Base-by-base conservation (phyloP, 2,329 filamentous ascomycete species). In the Periglandula ipomoeae region DNA sequence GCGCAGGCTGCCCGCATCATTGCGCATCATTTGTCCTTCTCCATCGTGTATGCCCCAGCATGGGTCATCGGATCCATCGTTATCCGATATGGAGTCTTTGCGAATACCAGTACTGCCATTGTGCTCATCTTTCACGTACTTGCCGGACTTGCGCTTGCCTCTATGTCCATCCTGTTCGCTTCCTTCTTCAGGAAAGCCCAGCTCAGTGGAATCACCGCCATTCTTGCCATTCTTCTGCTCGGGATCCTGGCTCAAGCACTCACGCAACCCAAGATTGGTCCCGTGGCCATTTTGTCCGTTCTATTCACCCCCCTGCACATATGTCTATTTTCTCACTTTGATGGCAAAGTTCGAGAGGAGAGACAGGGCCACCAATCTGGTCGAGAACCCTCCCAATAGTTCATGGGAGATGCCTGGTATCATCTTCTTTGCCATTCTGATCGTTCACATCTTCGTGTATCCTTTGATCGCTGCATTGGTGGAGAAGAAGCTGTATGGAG, bases 231-330 rank as follows among this genome's bases (percentile, higher is more conserved):
- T 11, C 75, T 94, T 23, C 67, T 94, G 2, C 72, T 96, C 1
- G 89, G 85, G 15, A 86, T 96, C 56, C 71, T 95, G 20, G 84
- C 89, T 0, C 90, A 96, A 65, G 80, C 88, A 15, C 70, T 87
- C 17, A 81, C 76, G 0, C 74, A 73, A 1, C 79, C 81, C 3
- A 71, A 68, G 8, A 86, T 82, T 1, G 81, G 70, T 1, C 74
- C 81, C 1, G 85, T 91, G 3, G 75, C 78, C 5, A 70, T 87
- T 3, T 71, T 95, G 11, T 84, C 84, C 52, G 61, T 94, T 13
- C 65, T 96, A 0, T 96, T 96, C 61, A 79, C 88, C 0, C 87
- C n/a, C 90, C 0, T 94, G 90, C 72, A 90, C 89, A 58, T 95
- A 89, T 60, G 85, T 91, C 13, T 89, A 84, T 62, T 93, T 91